Base-by-base conservation (phyloP, 306 rosid species). In the Ormosia semicastrata region DNA sequence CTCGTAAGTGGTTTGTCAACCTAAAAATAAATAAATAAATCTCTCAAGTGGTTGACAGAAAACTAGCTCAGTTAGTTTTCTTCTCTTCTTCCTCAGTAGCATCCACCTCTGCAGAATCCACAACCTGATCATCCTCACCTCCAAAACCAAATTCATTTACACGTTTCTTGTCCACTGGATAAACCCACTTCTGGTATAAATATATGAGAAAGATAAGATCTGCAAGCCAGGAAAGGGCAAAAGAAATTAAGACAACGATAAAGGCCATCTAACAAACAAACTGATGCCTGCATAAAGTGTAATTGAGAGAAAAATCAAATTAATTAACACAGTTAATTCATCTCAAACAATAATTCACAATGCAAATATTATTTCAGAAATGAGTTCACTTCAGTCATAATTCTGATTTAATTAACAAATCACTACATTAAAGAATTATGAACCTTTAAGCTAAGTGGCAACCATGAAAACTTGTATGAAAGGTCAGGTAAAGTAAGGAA, bases 121-220 rank as follows among this genome's bases (percentile, higher is more conserved):
- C 77, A 32, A 12, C 85, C 86, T 80, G 88, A 33, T 86, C 92
- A 37, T 93, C 98, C 73, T 93, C 99, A 39, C 96, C 99, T 10
- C 94, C 97, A 58, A 95, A 95, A 86, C 99, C 99, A 69, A 90
- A 95, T 73, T 95, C 99, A 44, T 95, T 95, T 32, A 95, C 85
- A 58, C 99, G 99, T 81, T 86, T 95, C 84, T 81, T 93, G 89
- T 95, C 99, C 50, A 95, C 99, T 3, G 98, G 98, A 87, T 95
- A 95, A 53, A 84, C 58, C 99, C 99, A 95, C 83, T 90, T 90
- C 81, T 95, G 99, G 80, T 95, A 95, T 66, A 93, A 12, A 73
- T 88, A 89, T 83, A 95, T 92, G 67, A 93, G 85, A 65, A 95
- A 95, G 84, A 95, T 95, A 68, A 95, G n/a, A 89, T 95, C 99